These are phyloP conservation scores for Nigrospora osmanthi DNA, from an alignment of 2,329 filamentous ascomycete species.

Conservation along the genomic window DNA sequence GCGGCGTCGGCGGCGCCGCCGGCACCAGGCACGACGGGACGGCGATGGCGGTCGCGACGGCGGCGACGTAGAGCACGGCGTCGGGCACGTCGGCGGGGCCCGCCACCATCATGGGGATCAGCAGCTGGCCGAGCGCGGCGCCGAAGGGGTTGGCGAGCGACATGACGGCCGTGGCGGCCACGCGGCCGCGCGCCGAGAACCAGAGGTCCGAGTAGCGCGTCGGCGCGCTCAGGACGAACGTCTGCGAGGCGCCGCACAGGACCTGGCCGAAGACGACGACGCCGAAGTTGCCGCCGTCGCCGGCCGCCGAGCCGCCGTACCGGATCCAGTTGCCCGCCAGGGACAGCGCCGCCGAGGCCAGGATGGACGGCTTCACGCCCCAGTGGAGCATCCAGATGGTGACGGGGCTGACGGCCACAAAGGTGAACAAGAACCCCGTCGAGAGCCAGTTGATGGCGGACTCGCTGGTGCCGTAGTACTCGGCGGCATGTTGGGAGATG, in stretches of 20 bases:
- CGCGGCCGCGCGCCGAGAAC: constrained; percentile 80
- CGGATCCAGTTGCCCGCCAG: constrained; percentile 88
- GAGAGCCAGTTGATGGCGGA: constrained; percentile 87
- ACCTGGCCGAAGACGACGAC: constrained; percentile 88
- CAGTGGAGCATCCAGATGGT: constrained; percentile 72
- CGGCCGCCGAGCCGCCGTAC: constrained; percentile 57
- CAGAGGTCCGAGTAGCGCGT: constrained; percentile 89
- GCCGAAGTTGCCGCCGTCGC: constrained; percentile 57
- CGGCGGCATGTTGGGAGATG: constrained; percentile 64
- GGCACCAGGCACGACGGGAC: constrained; percentile 80
- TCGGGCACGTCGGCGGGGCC: constrained; percentile 59
- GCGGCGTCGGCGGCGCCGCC: constrained; percentile 66
- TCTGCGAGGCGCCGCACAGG: constrained; percentile 80
- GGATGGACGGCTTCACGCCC: constrained; percentile 72
- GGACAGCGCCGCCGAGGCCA: constrained; percentile 63
- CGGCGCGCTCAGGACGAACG: constrained; percentile 83
- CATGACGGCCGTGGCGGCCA: constrained; percentile 78
- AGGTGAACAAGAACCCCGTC: constrained; percentile 80
- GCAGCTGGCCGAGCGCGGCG: constrained; percentile 78
- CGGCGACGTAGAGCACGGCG: constrained; percentile 70
- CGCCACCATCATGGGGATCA: constrained; percentile 70
- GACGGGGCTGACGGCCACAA: constrained; percentile 63
- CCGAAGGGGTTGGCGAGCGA: constrained; percentile 87
- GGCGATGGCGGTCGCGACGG: constrained; percentile 40
- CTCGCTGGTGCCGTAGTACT: constrained; percentile 69